Evolutionary conservation across 192 early-diverging fungal genomes (phyloP).

Genomic region (Coemansia sp.): DNA sequence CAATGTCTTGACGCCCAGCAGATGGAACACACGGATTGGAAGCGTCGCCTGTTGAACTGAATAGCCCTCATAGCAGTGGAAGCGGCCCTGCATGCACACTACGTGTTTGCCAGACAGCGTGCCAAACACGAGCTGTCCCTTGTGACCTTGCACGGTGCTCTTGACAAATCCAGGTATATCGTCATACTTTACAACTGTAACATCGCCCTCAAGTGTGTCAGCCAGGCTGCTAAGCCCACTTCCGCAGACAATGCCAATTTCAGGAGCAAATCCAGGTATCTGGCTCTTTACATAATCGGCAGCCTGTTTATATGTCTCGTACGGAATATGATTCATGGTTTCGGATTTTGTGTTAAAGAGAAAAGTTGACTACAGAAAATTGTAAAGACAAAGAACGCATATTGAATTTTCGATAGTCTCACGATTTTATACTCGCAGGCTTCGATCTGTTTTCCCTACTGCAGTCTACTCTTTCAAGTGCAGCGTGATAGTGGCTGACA

Average conservation of each 20-base stretch:
- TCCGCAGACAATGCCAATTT: conserved; percentile 86
- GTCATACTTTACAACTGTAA: conserved; percentile 66
- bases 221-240: conserved; percentile 84
- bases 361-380: no score
- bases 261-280: conserved; percentile 27
- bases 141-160: conserved; percentile 63
- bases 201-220: conserved; percentile 63
- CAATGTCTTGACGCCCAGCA: conserved; percentile 76
- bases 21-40: conserved; percentile 83
- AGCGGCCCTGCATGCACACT: conserved; percentile 89
- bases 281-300: conserved; percentile 31
- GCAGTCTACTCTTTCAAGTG: neutral
- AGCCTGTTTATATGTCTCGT: conserved; percentile 37
- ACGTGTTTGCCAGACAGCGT: conserved; percentile 68
- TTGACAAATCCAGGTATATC: conserved; percentile 85
- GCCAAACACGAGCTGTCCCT: conserved; percentile 77
- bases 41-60: conserved; percentile 73
- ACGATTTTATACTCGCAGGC: neutral
- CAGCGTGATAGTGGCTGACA: neutral
- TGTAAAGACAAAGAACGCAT: no score
- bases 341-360: neutral
- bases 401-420: neutral
- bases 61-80: conserved; percentile 92
- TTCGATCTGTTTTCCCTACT: neutral
- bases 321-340: conserved; percentile 33